phyloP scores from a whole-genome alignment of 169 alveolate genomes.

The Pseudocohnilembus persalinus region DNA sequence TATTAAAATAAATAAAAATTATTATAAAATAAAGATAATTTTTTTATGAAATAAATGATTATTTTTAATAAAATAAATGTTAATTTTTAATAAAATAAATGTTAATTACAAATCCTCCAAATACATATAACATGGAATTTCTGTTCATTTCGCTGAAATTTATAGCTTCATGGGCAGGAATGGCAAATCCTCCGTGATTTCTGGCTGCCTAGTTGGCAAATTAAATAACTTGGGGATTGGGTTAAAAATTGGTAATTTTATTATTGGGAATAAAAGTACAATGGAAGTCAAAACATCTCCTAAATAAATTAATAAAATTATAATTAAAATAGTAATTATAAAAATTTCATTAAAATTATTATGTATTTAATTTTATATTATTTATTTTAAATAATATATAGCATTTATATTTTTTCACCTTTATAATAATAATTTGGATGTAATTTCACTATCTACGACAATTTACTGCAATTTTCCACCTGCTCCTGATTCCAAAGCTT shows the following conservation, averaged over 20 bases:
- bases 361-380: no score
- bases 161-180: slow-evolving; percentile 58
- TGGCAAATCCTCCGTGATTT: slow-evolving; percentile 62
- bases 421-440: slow-evolving; percentile 61
- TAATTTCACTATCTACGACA: slow-evolving; percentile 66
- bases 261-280: slow-evolving; percentile 69
- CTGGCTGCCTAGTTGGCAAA: slow-evolving; percentile 49
- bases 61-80: no score
- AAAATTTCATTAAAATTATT: no score
- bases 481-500: slow-evolving; percentile 88
- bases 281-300: slow-evolving; percentile 52
- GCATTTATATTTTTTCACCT: neutral
- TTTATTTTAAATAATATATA: no score
- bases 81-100: no score
- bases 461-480: slow-evolving; percentile 71
- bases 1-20: no score
- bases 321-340: no score
- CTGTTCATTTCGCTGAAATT: slow-evolving; percentile 63
- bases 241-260: slow-evolving; percentile 40
- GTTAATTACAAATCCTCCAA: slow-evolving; percentile 54
- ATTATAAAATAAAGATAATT: no score
- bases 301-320: no score
- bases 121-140: slow-evolving; percentile 80
- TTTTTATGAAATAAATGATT: no score
- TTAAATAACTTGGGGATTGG: slow-evolving; percentile 41